Evolutionary conservation across 768 basidiomycete genomes (phyloP), one percentile per base, ranked within the genome.

Genomic region (Sporobolomyces phaffii): DNA sequence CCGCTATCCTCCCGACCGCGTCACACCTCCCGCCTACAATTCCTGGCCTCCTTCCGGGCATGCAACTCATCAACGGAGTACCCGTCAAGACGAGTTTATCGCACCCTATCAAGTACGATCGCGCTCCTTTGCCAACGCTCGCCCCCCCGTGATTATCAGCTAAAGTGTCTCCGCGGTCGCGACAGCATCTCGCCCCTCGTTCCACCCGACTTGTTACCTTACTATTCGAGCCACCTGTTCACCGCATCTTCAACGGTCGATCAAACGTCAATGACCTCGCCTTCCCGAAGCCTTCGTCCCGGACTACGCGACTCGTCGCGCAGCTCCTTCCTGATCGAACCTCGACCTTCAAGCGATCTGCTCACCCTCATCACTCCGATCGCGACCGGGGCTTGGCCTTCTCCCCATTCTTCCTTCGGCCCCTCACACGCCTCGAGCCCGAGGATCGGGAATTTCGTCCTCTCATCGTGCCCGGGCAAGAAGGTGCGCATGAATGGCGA

Each of bases 381-480:
- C 61, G 9, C 31, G 28, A 17, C 48, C 33, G 36, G 28, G 11
- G 38, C 26, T 10, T 34, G 24, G 51, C 74, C 62, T 62, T 31
- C 56, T 50, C 74, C 3, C 28, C 62, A 72, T 26, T 65, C 73
- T 54, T 60, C 72, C 40, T 51, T 18, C 66, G 53, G 40, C 61
- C 28, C 44, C 4, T 6, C 54, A n/a, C n/a, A n/a, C 29, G 2
- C 40, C 1, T 5, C 49, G 54, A 49, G 65, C 62, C 5, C 48
- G 5, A 74, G 74, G 17, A 78, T 94, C 13, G 93, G 93, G n/a
- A 97, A 98, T 77, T 79, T 98, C 26, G 82, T 87, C 56, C 77
- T 97, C 36, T 91, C 89, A 9, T 91, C 89, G 9, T 97, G 94
- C 79, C 93, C 93, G 3, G 93, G 93, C 6, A 98, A 98, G 78